Conservation (phyloP, 768 basidiomycete genomes). For the Amanita phalloides region DNA sequence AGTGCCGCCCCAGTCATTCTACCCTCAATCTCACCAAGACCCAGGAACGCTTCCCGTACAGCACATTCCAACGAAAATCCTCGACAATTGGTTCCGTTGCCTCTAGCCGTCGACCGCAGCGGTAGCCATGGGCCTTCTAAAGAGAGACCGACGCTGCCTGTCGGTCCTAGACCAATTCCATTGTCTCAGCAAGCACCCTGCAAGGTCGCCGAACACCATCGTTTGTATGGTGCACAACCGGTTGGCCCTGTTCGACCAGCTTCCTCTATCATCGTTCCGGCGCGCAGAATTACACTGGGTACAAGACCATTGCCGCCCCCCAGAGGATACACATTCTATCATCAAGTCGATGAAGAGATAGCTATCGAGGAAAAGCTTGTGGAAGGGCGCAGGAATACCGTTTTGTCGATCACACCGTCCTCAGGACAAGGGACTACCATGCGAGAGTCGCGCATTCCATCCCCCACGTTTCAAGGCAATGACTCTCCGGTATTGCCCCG, state of each 20-base stretch:
- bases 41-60: not conserved
- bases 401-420: not conserved
- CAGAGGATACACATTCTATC: conserved; percentile 26
- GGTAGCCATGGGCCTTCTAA: conserved; percentile 16
- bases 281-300: conserved; percentile 8
- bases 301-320: conserved; percentile 23
- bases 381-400: not conserved
- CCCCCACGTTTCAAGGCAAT: not conserved
- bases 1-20: not conserved
- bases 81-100: not conserved
- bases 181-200: conserved; percentile 6
- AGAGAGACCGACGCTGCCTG: conserved; percentile 36
- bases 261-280: conserved; percentile 13
- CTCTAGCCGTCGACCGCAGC: conserved; percentile 14
- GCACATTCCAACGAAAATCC: not conserved
- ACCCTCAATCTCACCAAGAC: not conserved
- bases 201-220: conserved; percentile 7
- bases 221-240: not conserved
- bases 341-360: conserved; percentile 1
- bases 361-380: not conserved
- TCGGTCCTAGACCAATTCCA: conserved; percentile 34
- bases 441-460: not conserved
- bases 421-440: not conserved
- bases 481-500: not conserved
- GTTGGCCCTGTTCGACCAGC: conserved; percentile 10